Evolutionary conservation across 2,329 filamentous ascomycete genomes (phyloP).

Genomic region (Kalmusia sp.): DNA sequence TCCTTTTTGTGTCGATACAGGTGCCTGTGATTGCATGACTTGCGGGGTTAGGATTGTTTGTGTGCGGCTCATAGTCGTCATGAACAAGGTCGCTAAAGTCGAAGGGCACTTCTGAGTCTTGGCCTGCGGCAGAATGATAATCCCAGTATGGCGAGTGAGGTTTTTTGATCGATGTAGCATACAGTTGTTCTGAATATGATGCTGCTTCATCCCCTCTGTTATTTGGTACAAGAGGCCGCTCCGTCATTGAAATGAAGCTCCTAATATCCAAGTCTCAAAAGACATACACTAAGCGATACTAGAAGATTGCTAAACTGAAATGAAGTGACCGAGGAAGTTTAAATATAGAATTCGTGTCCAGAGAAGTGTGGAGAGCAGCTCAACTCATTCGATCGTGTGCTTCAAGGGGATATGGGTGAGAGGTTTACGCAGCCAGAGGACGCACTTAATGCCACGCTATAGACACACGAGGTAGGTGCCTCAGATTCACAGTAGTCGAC

Average conservation of each 20-base stretch:
- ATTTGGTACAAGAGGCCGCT: not conserved
- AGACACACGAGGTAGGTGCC: conserved; percentile 10
- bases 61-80: not conserved
- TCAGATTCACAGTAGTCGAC: conserved; percentile 2
- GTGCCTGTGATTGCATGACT: conserved; percentile 16
- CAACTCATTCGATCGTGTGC: not conserved
- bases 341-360: not conserved
- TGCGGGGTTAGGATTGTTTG: conserved; percentile 13
- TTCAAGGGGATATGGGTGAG: not conserved
- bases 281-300: not conserved
- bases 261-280: not conserved
- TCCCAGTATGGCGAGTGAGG: not conserved
- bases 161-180: not conserved
- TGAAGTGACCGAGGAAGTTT: not conserved
- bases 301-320: not conserved
- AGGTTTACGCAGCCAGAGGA: not conserved
- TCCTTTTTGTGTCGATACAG: conserved; percentile 14
- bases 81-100: not conserved
- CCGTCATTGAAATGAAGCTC: not conserved
- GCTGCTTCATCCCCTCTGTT: not conserved
- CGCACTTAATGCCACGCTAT: conserved; percentile 10
- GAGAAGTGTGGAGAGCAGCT: not conserved
- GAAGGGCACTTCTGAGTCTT: not conserved
- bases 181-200: not conserved
- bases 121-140: not conserved